These are phyloP conservation scores for Ganoderma leucocontextum DNA, from an alignment of 1,284 basidiomycete species.

Conservation along the genomic window DNA sequence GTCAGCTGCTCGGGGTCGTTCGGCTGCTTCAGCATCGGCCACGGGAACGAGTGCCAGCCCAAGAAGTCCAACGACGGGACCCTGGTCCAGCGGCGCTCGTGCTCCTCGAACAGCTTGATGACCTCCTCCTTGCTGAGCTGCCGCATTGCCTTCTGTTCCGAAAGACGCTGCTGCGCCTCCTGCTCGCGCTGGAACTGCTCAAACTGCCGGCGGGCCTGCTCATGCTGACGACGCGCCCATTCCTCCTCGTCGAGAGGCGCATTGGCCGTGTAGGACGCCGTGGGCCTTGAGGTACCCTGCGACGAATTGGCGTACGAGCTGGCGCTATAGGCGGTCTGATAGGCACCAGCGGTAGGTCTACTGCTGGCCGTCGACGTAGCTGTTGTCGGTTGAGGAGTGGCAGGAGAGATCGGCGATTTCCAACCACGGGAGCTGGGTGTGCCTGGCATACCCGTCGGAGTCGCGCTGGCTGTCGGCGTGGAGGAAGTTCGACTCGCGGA, in stretches of 20 bases:
- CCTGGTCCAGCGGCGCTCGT: conserved; percentile 65
- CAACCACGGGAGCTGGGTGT: conserved; percentile 30
- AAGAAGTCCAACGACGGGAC: conserved; percentile 47
- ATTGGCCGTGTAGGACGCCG: conserved; percentile 22
- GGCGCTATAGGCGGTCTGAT: conserved; percentile 25
- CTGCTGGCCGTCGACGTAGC: conserved; percentile 32
- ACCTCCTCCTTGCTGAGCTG: conserved; percentile 62
- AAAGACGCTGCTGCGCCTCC: conserved; percentile 49
- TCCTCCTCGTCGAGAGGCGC: conserved; percentile 51
- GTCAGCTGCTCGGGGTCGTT: conserved; percentile 66
- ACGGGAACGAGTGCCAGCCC: conserved; percentile 71
- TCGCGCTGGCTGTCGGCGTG: conserved; percentile 34
- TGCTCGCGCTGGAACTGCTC: conserved; percentile 68
- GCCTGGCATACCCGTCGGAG: conserved; percentile 30
- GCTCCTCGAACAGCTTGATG: conserved; percentile 57
- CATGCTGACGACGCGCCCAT: conserved; percentile 63
- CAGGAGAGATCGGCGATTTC: conserved; percentile 31
- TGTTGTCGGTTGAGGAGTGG: conserved; percentile 32
- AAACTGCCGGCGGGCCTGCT: conserved; percentile 61
- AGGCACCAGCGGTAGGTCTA: conserved; percentile 30
- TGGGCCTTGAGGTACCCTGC: conserved; percentile 16
- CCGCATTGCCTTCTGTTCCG: conserved; percentile 52
- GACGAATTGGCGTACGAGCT: conserved; percentile 18
- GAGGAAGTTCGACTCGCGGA: conserved; percentile 38
- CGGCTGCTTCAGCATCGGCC: conserved; percentile 71